Evolutionary conservation across 768 basidiomycete species (phyloP).

Genomic region (Phallus indusiatus): DNA sequence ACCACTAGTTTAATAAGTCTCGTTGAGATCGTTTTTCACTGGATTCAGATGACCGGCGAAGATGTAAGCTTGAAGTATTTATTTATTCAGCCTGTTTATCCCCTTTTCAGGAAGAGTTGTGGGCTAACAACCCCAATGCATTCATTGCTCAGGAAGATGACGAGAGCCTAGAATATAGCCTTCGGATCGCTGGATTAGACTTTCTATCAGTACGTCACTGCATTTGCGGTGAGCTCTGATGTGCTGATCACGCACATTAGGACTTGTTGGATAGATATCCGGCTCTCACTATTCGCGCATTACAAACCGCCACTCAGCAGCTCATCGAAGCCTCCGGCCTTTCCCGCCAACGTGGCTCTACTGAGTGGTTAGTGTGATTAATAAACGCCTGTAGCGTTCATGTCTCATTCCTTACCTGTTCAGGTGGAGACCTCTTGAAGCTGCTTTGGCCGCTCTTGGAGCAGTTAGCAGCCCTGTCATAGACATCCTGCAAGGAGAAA

Average conservation of each 20-base stretch:
- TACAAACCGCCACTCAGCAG: constrained; percentile 7
- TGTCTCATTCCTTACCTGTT: background rate
- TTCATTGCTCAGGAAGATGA: constrained; percentile 96
- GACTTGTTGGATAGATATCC: constrained; percentile 27
- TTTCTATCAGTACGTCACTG: constrained; percentile 50
- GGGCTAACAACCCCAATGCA: constrained; percentile 81
- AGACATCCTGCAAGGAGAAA: constrained; percentile 66
- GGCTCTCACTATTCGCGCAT: constrained; percentile 13
- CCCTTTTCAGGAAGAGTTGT: constrained; percentile 67
- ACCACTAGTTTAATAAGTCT: constrained; percentile 40
- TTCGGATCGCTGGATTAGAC: constrained; percentile 80
- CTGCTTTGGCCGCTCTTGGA: constrained; percentile 71
- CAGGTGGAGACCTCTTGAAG: constrained; percentile 93
- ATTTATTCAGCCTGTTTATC: constrained; percentile 3
- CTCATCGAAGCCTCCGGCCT: constrained; percentile 6
- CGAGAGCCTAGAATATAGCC: constrained; percentile 71
- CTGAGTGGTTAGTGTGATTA: constrained; percentile 1
- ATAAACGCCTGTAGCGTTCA: background rate
- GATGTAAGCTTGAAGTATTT: constrained; percentile 46
- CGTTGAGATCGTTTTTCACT: constrained; percentile 50
- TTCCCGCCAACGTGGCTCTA: background rate
- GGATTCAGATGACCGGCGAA: constrained; percentile 81
- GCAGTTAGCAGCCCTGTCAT: constrained; percentile 70
- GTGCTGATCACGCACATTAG: constrained; percentile 11
- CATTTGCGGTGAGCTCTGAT: background rate